Evolutionary conservation across 305 asterid genomes (phyloP).

Genomic region (Fraxinus paxiana): DNA sequence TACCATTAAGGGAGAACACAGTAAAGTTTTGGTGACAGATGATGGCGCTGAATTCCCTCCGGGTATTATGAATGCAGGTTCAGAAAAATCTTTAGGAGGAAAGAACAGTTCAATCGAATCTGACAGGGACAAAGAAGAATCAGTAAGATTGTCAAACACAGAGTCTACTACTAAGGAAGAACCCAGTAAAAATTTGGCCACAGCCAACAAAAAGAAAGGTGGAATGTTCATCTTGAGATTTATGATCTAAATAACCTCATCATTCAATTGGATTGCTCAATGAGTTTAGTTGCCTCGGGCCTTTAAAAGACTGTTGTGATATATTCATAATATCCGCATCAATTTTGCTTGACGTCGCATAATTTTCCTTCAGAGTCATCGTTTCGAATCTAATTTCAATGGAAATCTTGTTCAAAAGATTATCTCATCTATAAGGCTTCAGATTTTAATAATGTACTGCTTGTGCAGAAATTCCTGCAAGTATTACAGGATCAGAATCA

Average conservation of each 20-base stretch:
- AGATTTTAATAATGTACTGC: slow-evolving; percentile 4
- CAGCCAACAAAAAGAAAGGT: slow-evolving; percentile 29
- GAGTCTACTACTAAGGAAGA: slow-evolving; percentile 16
- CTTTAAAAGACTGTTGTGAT: background rate
- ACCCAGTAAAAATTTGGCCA: slow-evolving; percentile 13
- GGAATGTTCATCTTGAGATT: slow-evolving; percentile 12
- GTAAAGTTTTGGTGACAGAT: slow-evolving; percentile 9
- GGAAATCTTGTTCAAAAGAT: background rate
- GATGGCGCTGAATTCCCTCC: slow-evolving; percentile 3
- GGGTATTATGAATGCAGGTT: slow-evolving; percentile 20
- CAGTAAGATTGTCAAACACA: slow-evolving; percentile 25
- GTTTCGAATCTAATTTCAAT: background rate
- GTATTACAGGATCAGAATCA: slow-evolving; percentile 19
- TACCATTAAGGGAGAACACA: slow-evolving; percentile 15
- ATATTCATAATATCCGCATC: background rate
- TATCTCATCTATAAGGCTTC: background rate
- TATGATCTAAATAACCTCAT: background rate
- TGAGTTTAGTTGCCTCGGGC: background rate
- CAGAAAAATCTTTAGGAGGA: slow-evolving; percentile 18
- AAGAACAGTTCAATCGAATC: slow-evolving; percentile 25
- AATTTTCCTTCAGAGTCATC: background rate
- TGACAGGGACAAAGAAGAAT: slow-evolving; percentile 21
- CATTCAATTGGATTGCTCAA: slow-evolving; percentile 1
- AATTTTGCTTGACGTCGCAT: slow-evolving; percentile 8
- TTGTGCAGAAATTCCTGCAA: slow-evolving; percentile 31